phyloP scores from a whole-genome alignment of 805 yeast genomes.

The Monosporozyma unispora region DNA sequence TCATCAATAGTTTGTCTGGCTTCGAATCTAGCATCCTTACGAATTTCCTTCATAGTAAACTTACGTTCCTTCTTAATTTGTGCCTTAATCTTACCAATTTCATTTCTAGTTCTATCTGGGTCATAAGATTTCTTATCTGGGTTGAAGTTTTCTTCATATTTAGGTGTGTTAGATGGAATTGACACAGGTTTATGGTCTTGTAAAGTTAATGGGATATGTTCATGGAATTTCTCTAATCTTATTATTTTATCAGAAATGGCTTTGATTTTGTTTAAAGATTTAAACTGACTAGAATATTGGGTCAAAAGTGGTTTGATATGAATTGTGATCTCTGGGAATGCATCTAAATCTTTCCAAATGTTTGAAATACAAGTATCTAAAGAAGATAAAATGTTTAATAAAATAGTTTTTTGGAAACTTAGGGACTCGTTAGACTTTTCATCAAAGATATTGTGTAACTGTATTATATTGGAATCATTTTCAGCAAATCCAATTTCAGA shows the following conservation, averaged over 20 bases:
- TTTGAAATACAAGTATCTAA: conserved; percentile 26
- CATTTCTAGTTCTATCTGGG: conserved; percentile 70
- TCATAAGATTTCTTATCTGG: conserved; percentile 92
- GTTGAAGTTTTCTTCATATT: conserved; percentile 91
- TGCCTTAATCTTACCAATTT: conserved; percentile 69
- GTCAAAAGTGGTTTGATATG: conserved; percentile 40
- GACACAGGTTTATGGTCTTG: conserved; percentile 82
- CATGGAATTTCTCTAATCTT: conserved; percentile 43
- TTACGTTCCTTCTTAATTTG: conserved; percentile 89
- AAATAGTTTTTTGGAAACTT: conserved; percentile 12
- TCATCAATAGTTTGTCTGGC: conserved; percentile 77
- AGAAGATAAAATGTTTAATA: conserved; percentile 26
- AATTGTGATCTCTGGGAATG: conserved; percentile 49
- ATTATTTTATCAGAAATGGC: conserved; percentile 36
- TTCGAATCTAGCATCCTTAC: conserved; percentile 79
- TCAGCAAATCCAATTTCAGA: conserved; percentile 6
- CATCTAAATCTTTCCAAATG: conserved; percentile 55
- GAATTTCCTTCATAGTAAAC: conserved; percentile 76
- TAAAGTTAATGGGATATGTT: conserved; percentile 61
- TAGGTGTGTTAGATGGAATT: conserved; percentile 77
- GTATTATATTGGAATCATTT: conserved; percentile 7
- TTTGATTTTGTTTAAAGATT: conserved; percentile 27
- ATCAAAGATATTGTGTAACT: conserved; percentile 21
- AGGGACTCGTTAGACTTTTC: conserved; percentile 23
- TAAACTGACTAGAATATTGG: conserved; percentile 33